Conservation (phyloP, 768 basidiomycete genomes). For the Tremella mesenterica region DNA sequence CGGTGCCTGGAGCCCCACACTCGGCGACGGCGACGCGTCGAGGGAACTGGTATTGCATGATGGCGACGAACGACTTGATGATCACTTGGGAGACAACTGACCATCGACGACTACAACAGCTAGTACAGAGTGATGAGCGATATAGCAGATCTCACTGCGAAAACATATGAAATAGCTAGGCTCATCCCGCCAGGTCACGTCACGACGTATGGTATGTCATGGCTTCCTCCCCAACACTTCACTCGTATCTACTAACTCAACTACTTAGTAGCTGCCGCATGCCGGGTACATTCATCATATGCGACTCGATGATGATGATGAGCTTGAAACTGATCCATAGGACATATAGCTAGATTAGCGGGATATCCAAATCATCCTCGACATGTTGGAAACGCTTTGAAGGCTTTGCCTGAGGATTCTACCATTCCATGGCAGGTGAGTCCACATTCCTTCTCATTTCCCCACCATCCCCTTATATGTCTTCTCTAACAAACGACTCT, state of each 20-base stretch:
- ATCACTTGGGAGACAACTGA: too few species aligned
- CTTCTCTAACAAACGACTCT: neutral
- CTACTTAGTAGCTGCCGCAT: too few species aligned
- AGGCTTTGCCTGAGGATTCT: slow-evolving; percentile 24
- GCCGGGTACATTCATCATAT: neutral
- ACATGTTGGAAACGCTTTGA: slow-evolving; percentile 43
- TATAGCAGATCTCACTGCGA: slow-evolving; percentile 37
- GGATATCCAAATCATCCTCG: slow-evolving; percentile 41
- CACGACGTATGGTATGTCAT: slow-evolving; percentile 33
- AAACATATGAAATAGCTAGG: slow-evolving; percentile 34
- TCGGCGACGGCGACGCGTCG: too few species aligned
- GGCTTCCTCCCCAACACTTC: neutral
- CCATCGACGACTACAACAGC: neutral
- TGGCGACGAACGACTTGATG: too few species aligned
- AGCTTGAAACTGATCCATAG: slow-evolving; percentile 6
- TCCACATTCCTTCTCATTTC: neutral
- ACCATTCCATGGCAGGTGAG: slow-evolving; percentile 43
- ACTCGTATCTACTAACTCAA: neutral
- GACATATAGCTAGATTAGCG: slow-evolving; percentile 41
- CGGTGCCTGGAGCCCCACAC: too few species aligned
- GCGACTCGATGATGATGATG: neutral
- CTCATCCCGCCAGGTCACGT: slow-evolving; percentile 32
- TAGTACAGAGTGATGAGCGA: slow-evolving; percentile 32
- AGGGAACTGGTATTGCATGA: too few species aligned
- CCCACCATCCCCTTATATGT: neutral